A percentile compares a stretch with the other conserved stretches of the same genome.
Evolutionary conservation across 2,329 filamentous ascomycete genomes (phyloP).

Genomic region (Herpomyces periplanetae): DNA sequence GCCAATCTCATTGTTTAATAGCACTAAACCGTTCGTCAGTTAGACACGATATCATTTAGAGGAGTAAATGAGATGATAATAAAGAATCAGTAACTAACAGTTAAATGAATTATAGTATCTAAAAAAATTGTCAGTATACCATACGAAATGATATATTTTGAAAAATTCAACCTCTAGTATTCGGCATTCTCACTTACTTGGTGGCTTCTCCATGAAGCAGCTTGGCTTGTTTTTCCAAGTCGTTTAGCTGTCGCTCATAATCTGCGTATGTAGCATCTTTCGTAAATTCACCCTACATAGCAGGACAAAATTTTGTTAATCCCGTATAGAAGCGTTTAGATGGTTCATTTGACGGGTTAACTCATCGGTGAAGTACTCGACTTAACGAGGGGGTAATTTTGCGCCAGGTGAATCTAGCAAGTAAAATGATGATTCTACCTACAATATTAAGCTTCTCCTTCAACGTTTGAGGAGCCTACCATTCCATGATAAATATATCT

Average conservation of each 20-base stretch:
- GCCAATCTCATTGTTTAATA: constrained; percentile 87
- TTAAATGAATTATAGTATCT: constrained; percentile 85
- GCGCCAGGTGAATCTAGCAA: constrained; percentile 1
- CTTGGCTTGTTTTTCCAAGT: constrained; percentile 83
- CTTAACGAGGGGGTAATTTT: constrained; percentile 1
- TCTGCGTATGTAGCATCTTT: constrained; percentile 85
- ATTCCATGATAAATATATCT: constrained; percentile 2
- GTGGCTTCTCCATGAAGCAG: constrained; percentile 82
- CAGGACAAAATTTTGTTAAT: background rate
- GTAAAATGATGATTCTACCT: constrained; percentile 4
- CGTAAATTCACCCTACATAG: constrained; percentile 34
- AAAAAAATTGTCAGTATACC: no score
- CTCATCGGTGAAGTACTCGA: no score
- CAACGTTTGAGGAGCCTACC: constrained; percentile 50
- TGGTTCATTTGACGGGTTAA: no score
- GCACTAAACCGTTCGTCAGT: constrained; percentile 13
- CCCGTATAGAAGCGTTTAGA: background rate
- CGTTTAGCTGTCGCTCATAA: constrained; percentile 64
- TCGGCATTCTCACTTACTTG: constrained; percentile 14
- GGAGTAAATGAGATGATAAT: no score
- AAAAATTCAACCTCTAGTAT: no score
- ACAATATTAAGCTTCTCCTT: constrained; percentile 62
- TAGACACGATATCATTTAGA: constrained; percentile 1
- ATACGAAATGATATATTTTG: no score
- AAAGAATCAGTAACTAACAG: constrained; percentile 16